These are phyloP conservation scores for Arachnomyces sp. DNA, from an alignment of 2,329 filamentous ascomycete genomes.

Conservation along the genomic window DNA sequence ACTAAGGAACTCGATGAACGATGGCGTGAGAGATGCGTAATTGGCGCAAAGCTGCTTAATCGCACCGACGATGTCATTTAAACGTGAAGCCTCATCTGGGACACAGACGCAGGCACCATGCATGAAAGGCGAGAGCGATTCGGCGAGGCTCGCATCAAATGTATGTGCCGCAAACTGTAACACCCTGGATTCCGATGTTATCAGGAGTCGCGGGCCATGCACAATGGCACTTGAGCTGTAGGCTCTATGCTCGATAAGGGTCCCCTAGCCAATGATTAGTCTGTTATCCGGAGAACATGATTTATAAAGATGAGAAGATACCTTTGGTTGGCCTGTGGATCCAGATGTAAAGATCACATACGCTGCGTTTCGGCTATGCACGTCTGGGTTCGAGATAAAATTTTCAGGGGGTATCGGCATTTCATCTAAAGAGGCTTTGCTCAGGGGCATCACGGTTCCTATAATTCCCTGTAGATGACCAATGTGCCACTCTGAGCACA, in stretches of 20 bases:
- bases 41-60: constrained; percentile 48
- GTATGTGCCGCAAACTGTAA: constrained; percentile 50
- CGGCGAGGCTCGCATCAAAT: constrained; percentile 48
- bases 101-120: constrained; percentile 53
- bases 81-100: constrained; percentile 42
- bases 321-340: constrained; percentile 48
- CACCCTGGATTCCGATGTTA: constrained; percentile 47
- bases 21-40: constrained; percentile 52
- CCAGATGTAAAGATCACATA: constrained; percentile 56
- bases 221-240: constrained; percentile 48
- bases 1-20: constrained; percentile 44
- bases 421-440: constrained; percentile 17
- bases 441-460: constrained; percentile 23
- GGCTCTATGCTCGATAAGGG: constrained; percentile 55
- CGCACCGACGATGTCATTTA: constrained; percentile 41
- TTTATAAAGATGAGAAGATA: constrained; percentile 12
- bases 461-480: constrained; percentile 16
- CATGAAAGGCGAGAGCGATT: constrained; percentile 47
- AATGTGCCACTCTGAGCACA: constrained; percentile 24
- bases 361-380: constrained; percentile 26
- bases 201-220: constrained; percentile 43
- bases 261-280: constrained; percentile 35
- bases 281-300: constrained; percentile 3
- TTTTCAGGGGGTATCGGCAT: constrained; percentile 14
- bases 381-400: constrained; percentile 16